A percentile compares a stretch with the other conserved stretches of the same genome.
These are phyloP conservation scores for Monosporascus cannonballus DNA, from an alignment of 2,329 filamentous ascomycete genomes.

Conservation along the genomic window DNA sequence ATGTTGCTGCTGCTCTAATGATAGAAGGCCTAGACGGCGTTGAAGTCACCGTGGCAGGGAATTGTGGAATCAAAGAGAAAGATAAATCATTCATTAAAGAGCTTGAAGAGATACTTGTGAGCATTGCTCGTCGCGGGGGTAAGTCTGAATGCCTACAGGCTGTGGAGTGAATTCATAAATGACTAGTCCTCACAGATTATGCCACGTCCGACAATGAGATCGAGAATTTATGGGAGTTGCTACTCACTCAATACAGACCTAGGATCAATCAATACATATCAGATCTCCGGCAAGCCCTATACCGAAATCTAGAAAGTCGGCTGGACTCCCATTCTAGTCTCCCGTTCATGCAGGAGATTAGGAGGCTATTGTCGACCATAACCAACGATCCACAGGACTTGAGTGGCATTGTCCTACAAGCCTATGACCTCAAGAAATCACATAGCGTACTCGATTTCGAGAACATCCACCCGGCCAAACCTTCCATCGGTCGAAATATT, in stretches of 20 bases:
- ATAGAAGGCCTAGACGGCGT: background rate
- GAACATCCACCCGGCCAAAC: background rate
- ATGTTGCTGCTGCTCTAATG: background rate
- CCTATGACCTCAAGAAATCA: background rate
- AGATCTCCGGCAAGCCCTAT: background rate
- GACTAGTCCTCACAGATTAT: background rate
- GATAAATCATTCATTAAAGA: background rate
- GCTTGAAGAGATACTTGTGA: background rate
- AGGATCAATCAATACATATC: background rate
- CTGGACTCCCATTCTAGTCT: background rate
- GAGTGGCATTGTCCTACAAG: background rate
- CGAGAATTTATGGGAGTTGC: background rate
- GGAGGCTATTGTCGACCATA: no score
- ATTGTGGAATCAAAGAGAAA: background rate
- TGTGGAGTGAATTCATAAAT: background rate
- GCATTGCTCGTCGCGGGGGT: background rate
- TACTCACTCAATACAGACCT: background rate
- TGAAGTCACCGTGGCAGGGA: background rate
- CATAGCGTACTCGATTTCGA: background rate
- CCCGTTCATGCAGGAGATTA: no score
- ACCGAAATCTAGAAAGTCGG: background rate
- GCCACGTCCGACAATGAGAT: background rate
- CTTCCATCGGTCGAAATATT: background rate
- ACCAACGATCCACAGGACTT: no score
- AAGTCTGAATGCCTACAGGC: no score